A percentile compares a stretch with the other conserved stretches of the same genome.
Evolutionary conservation across 352 stramenopile genomes (phyloP).

Genomic region (Plasmopara muralis): DNA sequence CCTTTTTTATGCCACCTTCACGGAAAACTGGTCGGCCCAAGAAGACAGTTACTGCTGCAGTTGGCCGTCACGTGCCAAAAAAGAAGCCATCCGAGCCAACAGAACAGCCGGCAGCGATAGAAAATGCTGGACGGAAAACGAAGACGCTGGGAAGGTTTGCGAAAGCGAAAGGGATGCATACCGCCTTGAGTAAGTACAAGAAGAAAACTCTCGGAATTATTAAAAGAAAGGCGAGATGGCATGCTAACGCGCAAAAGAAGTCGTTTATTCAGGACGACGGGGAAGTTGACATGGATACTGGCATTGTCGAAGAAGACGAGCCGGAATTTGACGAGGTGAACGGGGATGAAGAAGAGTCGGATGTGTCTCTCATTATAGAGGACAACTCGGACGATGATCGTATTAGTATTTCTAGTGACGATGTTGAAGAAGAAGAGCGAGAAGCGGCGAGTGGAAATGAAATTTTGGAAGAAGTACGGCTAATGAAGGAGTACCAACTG

Average conservation of each 20-base stretch:
- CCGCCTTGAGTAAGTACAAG: constrained; percentile 31
- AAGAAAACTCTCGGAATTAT: constrained; percentile 20
- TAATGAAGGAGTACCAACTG: constrained; percentile 62
- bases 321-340: constrained; percentile 43
- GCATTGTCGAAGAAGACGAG: constrained; percentile 36
- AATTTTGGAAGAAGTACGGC: constrained; percentile 31
- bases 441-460: constrained; percentile 9
- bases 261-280: constrained; percentile 26
- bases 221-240: constrained; percentile 16
- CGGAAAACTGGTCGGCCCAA: constrained; percentile 56
- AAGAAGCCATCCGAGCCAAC: constrained; percentile 16
- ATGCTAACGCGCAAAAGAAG: constrained; percentile 15
- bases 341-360: constrained; percentile 40
- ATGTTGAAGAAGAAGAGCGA: constrained; percentile 26
- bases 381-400: constrained; percentile 62
- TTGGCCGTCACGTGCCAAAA: constrained; percentile 5
- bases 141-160: constrained; percentile 38
- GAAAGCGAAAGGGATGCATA: constrained; percentile 31
- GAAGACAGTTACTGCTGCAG: constrained; percentile 26
- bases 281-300: constrained; percentile 26
- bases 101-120: constrained; percentile 2
- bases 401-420: constrained; percentile 33
- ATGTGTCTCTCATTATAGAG: constrained; percentile 38
- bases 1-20: constrained; percentile 39
- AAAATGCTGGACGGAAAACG: constrained; percentile 12